Evolutionary conservation across 1,139 yeast genomes (phyloP), one percentile per base, ranked within the genome.

Genomic region (Pichia inconspicua): DNA sequence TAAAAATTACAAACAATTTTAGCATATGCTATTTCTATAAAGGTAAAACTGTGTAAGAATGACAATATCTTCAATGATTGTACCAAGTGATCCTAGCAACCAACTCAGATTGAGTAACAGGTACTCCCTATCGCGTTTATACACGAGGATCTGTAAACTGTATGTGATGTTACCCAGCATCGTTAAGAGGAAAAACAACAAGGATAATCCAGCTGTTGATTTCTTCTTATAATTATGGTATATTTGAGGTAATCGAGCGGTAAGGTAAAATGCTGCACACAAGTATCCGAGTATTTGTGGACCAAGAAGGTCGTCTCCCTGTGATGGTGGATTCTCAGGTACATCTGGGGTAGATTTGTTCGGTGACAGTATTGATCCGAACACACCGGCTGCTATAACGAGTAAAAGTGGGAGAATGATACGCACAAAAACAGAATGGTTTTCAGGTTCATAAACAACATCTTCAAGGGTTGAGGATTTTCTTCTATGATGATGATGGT

Each of bases 231-330:
- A 76, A 65, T 85, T 85, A 61, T 82, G 88, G 52, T 80, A 66
- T 51, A 85, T 85, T 65, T 85, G 95, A 1, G 95, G 95, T 48
- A 85, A 74, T 53, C 95, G 70, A 2, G 95, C 94, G 9, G 87
- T 82, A 55, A 85, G 71, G 62, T 85, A 85, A 47, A 85, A 69
- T 1, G 71, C 55, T 0, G 95, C 94, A 4, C 89, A 80, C 5
- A 78, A 57, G 65, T 85, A 86, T 8, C 95, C 95, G 55, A 82
- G 70, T 5, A 82, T 57, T 62, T 82, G 88, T 2, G 94, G 84
- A 1, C 85, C 85, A 39, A 75, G 50, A 22, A 56, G 47, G n/a
- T 19, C 17, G 31, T 39, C 42, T 30, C 34, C 34, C 5, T 50
- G 50, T 17, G 51, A 53, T 12, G 55, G 46, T 10, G 56, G 51